Evolutionary conservation across 2,329 filamentous ascomycete species (phyloP), one percentile per base, ranked within the genome.

Genomic region (Colletotrichum godetiae): DNA sequence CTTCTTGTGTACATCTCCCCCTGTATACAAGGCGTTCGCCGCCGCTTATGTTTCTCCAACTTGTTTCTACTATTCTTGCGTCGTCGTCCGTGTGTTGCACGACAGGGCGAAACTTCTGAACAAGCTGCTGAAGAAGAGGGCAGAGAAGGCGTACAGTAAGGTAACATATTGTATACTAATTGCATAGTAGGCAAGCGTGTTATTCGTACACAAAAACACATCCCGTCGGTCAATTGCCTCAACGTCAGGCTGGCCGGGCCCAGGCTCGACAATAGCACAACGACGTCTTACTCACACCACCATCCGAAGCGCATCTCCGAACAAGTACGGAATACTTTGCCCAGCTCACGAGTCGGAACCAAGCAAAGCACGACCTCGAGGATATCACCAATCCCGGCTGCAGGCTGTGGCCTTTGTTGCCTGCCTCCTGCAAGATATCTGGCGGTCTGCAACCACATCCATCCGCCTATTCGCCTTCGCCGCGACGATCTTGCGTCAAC

Each of bases 371-470:
- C 37, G 42, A 53, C 42, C 19, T 63, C 60, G 29, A 63, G n/a
- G 22, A n/a, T 11, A 24, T 49, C 4, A 53, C 42, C 24, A 42
- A 22, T 31, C 3, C n/a, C 52, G 58, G 27, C 55, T 49, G 67
- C 58, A 59, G 67, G 46, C 58, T 8, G 65, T 60, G 67, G 46
- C 58, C 12, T 58, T 56, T 22, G 60, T 60, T 55, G 66, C 33
- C 35, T 46, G 24, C 53, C 66, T 59, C 29, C 70, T 70, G 70
- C 66, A 65, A 55, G 55, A 73, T 73, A 65, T 69, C 33, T 73
- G 67, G 66, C 70, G 59, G 70, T 73, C 70, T 73, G 70, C 70
- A 59, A 72, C 42, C 65, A 68, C 66, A 58, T 37, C 52, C 69
- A 72, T 63, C 64, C 65, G 13, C 31, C 69, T 64, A 64, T 52